Percentiles rank a stretch among this genome's conserved stretches.
Evolutionary conservation across 140 eudicot genomes (phyloP).

Genomic region (Cichorium intybus): DNA sequence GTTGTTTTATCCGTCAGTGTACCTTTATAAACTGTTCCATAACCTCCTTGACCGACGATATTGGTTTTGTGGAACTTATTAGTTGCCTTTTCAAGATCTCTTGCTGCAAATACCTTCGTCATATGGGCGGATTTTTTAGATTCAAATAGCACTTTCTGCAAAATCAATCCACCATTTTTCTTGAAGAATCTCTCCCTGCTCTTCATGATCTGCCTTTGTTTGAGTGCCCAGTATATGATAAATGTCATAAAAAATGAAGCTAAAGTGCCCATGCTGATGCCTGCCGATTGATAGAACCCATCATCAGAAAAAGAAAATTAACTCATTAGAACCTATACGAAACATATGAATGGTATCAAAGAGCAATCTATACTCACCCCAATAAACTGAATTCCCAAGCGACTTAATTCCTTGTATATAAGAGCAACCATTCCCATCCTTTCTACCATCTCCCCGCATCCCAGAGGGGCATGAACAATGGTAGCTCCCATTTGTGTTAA

Average conservation of each 20-base stretch:
- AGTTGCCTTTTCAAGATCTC: slow-evolving; percentile 40
- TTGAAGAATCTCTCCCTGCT: slow-evolving; percentile 31
- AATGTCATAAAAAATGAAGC: background rate
- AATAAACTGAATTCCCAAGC: slow-evolving; percentile 7
- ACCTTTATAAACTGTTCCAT: slow-evolving; percentile 44
- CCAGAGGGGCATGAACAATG: slow-evolving; percentile 40
- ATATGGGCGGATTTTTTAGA: slow-evolving; percentile 13
- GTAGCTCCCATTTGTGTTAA: slow-evolving; percentile 33
- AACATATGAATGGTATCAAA: background rate
- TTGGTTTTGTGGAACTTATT: slow-evolving; percentile 27
- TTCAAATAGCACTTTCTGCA: slow-evolving; percentile 33
- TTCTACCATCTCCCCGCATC: slow-evolving; percentile 37
- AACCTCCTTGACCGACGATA: slow-evolving; percentile 47
- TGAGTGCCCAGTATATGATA: slow-evolving; percentile 7
- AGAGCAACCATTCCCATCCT: slow-evolving; percentile 30
- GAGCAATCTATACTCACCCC: slow-evolving; percentile 1
- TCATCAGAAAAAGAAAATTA: background rate
- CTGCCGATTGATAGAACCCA: background rate
- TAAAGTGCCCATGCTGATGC: slow-evolving; percentile 7
- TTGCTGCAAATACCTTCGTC: slow-evolving; percentile 29
- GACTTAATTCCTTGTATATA: background rate
- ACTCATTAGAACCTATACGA: background rate
- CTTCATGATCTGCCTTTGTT: slow-evolving; percentile 12
- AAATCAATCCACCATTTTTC: slow-evolving; percentile 42
- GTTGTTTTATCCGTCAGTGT: background rate